These are phyloP conservation scores for Acanthamoeba sp. DNA, from an alignment of 208 protist species.

Conservation along the genomic window DNA sequence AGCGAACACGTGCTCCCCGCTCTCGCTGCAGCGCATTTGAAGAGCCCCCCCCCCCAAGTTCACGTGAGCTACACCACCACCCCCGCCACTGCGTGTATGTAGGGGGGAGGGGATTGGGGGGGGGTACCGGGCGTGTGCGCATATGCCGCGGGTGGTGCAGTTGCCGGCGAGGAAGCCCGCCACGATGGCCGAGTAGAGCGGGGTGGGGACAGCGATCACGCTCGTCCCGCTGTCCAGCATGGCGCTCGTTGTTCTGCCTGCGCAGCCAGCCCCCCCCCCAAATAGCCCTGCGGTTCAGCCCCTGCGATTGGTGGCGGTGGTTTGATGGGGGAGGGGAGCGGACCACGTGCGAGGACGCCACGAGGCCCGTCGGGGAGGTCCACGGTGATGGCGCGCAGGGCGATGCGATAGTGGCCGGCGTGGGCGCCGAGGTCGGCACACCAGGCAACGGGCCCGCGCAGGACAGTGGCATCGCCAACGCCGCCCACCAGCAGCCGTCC, in stretches of 20 bases:
- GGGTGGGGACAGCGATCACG: not conserved
- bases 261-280: too few species aligned
- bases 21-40: too few species aligned
- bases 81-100: not conserved
- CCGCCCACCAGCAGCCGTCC: not conserved
- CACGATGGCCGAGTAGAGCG: not conserved
- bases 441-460: not conserved
- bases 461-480: not conserved
- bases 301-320: too few species aligned
- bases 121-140: not conserved
- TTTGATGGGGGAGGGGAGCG: not conserved
- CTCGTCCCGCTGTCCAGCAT: constrained; percentile 2
- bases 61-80: too few species aligned
- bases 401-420: not conserved
- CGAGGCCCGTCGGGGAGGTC: too few species aligned
- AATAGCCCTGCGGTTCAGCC: too few species aligned
- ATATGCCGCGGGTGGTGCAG: constrained; percentile 1
- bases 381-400: not conserved
- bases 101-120: not conserved
- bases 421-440: not conserved
- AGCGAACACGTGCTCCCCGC: not conserved
- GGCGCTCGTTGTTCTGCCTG: not conserved
- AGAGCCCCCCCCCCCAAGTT: too few species aligned
- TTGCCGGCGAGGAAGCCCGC: not conserved
- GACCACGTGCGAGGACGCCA: not conserved